Base-by-base conservation (phyloP, 1,139 yeast genomes). In the Eremothecium sinecaudum region DNA sequence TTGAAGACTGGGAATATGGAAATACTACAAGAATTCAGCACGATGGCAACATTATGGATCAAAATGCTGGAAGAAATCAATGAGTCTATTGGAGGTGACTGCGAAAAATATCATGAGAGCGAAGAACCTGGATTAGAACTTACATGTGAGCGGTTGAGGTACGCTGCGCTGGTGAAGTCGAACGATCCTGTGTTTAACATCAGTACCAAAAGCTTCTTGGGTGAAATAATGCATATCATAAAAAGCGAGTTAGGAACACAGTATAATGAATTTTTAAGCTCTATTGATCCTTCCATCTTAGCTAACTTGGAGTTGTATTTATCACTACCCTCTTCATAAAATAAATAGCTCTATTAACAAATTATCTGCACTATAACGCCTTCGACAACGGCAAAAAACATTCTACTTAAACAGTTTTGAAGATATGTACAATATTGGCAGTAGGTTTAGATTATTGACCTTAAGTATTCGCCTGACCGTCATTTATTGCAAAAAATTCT, bases 51-150 rank as follows among this genome's bases (percentile, higher is more conserved):
- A 16, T 59, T 73, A 21, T 64, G 79, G 59, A 67, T 79, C 8
- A 69, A 69, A 36, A 66, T 80, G 41, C 54, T 81, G 34, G 95
- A 84, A 47, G 94, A 84, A 50, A 66, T 79, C 9, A 75, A 78
- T 37, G 93, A 82, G 46, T 57, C 64, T 5, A 58, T 49, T 10
- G 61, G 63, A 11, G 87, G 87, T 0, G 73, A 69, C 34, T 74
- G 83, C 46, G 73, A 67, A 33, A 71, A 66, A n/a, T 80, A 79
- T 48, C 75, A 73, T 42, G 67, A 67, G 31, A 72, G 73, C 41
- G 73, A 72, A 38, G 65, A 61, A 34, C 40, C 51, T 0, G 25
- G 38, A 13, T 44, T 40, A 28, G 48, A 49, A 12, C 32, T 48
- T 23, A 73, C 72, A 38, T 75, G 79, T 3, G 87, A 79, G 47